Percentiles rank a stretch among this genome's conserved stretches.
Evolutionary conservation across 2,329 filamentous ascomycete species (phyloP).

Genomic region (Tolypocladium amazonense): DNA sequence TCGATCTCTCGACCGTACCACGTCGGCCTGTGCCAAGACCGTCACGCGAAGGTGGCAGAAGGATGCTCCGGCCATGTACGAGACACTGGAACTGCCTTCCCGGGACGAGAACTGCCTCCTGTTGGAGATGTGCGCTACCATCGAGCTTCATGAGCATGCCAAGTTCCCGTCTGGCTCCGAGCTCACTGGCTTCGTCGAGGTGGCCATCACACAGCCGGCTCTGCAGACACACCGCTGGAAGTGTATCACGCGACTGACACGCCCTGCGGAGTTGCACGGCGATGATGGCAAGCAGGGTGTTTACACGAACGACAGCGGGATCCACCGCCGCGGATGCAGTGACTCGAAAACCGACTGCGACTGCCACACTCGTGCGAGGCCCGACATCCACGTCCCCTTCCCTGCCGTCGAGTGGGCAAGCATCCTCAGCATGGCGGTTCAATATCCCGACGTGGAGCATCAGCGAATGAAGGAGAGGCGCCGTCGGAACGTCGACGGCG

Average conservation of each 20-base stretch:
- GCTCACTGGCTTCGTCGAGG: constrained; percentile 48
- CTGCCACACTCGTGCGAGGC: constrained; percentile 34
- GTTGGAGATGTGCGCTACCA: constrained; percentile 51
- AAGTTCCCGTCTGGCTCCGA: constrained; percentile 49
- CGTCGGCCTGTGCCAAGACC: constrained; percentile 44
- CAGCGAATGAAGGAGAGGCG: constrained; percentile 27
- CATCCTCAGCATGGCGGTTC: constrained; percentile 45
- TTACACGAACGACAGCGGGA: constrained; percentile 38
- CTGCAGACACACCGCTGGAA: constrained; percentile 50
- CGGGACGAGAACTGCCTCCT: constrained; percentile 44
- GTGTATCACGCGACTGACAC: constrained; percentile 46
- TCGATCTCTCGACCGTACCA: constrained; percentile 39
- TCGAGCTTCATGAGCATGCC: constrained; percentile 46
- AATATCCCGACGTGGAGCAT: constrained; percentile 35
- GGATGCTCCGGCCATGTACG: constrained; percentile 45
- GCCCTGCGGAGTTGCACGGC: constrained; percentile 43
- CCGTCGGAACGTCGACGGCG: constrained; percentile 18
- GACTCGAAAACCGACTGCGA: constrained; percentile 37
- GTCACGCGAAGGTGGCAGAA: constrained; percentile 46
- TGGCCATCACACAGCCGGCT: constrained; percentile 42
- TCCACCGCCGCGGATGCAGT: constrained; percentile 42
- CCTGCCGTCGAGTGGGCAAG: constrained; percentile 48
- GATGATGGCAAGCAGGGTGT: constrained; percentile 32
- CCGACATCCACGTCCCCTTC: constrained; percentile 45
- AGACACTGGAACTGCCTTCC: constrained; percentile 36